Conservation (phyloP, 108 stramenopile genomes). For the Nitzschia palea region DNA sequence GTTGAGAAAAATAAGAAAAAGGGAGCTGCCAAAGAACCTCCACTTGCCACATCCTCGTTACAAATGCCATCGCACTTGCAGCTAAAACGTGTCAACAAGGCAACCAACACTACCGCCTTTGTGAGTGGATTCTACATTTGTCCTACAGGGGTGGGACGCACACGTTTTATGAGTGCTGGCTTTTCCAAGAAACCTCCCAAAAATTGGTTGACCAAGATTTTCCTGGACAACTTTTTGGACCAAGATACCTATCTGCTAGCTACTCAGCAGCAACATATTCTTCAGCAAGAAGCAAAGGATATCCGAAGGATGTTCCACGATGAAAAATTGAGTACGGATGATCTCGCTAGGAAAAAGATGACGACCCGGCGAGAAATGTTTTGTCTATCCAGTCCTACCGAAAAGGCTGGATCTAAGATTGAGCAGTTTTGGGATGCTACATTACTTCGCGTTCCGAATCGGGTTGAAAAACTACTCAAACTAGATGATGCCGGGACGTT, state of each 20-base stretch:
- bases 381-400: conserved; percentile 42
- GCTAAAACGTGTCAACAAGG: conserved; percentile 41
- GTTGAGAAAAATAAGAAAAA: conserved; percentile 3
- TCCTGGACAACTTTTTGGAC: conserved; percentile 64
- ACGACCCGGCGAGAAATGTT: conserved; percentile 9
- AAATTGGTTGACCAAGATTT: conserved; percentile 51
- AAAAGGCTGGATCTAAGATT: conserved; percentile 38
- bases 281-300: conserved; percentile 54
- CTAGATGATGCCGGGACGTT: conserved; percentile 24
- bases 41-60: conserved; percentile 44
- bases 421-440: conserved; percentile 66
- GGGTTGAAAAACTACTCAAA: conserved; percentile 39
- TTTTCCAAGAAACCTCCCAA: conserved; percentile 40
- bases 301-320: conserved; percentile 14
- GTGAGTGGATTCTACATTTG: conserved; percentile 59
- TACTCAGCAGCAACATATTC: conserved; percentile 53
- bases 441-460: conserved; percentile 53
- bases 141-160: conserved; percentile 56
- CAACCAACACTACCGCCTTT: conserved; percentile 39
- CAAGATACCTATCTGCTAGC: conserved; percentile 72
- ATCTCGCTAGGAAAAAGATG: conserved; percentile 6
- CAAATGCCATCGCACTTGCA: conserved; percentile 38
- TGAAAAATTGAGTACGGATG: conserved; percentile 31
- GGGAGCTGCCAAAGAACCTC: background rate
- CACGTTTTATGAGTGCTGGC: conserved; percentile 57